Evolutionary conservation across 1,139 yeast species (phyloP), one percentile per base, ranked within the genome.

Genomic region (Arxiozyma slooffiae): DNA sequence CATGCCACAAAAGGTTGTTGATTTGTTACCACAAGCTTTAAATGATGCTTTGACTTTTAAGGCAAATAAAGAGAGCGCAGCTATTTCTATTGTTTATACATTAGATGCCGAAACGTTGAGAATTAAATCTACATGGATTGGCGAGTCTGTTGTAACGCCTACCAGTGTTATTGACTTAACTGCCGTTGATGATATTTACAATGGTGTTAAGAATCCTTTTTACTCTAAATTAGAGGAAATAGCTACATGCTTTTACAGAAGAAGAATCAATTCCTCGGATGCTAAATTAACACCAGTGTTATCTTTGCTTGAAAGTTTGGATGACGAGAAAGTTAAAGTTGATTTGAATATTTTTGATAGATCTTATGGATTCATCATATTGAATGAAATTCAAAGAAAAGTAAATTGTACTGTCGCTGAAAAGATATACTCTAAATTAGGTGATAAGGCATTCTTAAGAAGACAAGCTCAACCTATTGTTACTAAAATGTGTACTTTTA

Each of bases 371-470:
- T 74, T 74, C 49, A 77, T 78, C 52, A 74, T 88, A 48, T 71
- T 89, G 45, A 78, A 81, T 49, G 97, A 92, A 68, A 76, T 92
- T 44, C 78, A 83, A 56, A 82, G 84, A 61, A 87, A 84, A 64
- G 95, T 85, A 6, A 90, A 92, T 68, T 74, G 81, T 44, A 89
- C 95, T 0, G 82, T 92, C 54, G 98, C 97, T 0, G 87, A 88
- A 53, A 81, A 79, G 60, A 72, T 85, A 21, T 85, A 84, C 61
- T 81, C 92, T 2, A 80, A 78, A 4, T 71, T 89, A 48, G 96
- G 97, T 1, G 89, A 85, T 56, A 70, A 74, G 49, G 89, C 97
- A 0, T 78, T 92, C 50, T 77, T 92, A 62, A 85, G 97, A 67
- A 86, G 95, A 66, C 96, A 90, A 57, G 77, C 88, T 6, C 79